Evolutionary conservation across 495 filamentous ascomycete species (phyloP), one percentile per base, ranked within the genome.

Genomic region (Penicillium simplicissimum): DNA sequence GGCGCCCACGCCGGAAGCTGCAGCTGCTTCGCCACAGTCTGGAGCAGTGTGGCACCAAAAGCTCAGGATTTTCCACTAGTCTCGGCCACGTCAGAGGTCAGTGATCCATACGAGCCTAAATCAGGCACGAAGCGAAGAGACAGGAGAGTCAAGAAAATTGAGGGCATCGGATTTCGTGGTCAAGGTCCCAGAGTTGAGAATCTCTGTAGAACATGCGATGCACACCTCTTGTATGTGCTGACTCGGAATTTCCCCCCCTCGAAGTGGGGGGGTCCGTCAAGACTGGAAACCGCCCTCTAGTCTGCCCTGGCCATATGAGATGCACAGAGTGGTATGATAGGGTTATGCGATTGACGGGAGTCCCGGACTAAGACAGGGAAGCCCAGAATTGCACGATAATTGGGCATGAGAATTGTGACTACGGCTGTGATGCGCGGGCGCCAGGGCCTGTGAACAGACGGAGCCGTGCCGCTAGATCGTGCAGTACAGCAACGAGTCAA

Each of bases 1-100:
- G 52, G 55, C 67, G 58, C 36, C 52, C 57, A 63, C 55, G 47
- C 60, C 49, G 15, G 51, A 60, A 66, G 62, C 74, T 74, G 74
- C 74, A 78, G 60, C 62, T 66, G 65, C 77, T 79, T 71, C 77
- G 77, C 76, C 76, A 79, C 76, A 76, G 69, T 61, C 52, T 70
- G 71, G 69, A 70, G 69, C 61, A 62, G 47, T 68, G 69, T 70
- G 67, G 69, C 69, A 59, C 59, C 42, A 19, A 17, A 43, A 43
- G 59, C 35, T 51, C 61, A 64, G 55, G 60, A 59, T 62, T 67
- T 67, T 65, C 57, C 54, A 61, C 63, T 62, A 63, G 59, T 60
- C 62, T 57, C 61, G 66, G 62, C 69, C 69, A 72, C 69, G 69
- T 72, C 69, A 70, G 67, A 58, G 56, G 43, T 53, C 52, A 40